Evolutionary conservation across 768 basidiomycete species (phyloP).

Genomic region (Trametes elegans): DNA sequence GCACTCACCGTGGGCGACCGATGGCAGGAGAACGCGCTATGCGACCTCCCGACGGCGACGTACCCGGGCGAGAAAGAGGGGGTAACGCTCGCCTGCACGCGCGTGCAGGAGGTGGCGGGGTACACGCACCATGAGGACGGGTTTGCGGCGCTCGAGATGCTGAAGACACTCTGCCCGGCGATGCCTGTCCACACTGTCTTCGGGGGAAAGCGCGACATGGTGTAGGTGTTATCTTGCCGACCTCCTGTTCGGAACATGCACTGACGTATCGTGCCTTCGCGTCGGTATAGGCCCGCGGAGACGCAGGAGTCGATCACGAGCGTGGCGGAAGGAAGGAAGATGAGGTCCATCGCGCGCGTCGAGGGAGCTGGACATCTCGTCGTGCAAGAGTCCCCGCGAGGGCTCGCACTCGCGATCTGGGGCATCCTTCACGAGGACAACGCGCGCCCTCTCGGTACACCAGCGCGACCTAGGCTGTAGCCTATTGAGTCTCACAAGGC

Average conservation of each 20-base stretch:
- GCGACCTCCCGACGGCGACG: constrained; percentile 20
- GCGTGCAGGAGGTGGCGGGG: constrained; percentile 19
- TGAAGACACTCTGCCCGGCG: constrained; percentile 7
- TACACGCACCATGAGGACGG: constrained; percentile 17
- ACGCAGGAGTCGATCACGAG: neutral
- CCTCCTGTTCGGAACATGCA: too few species aligned
- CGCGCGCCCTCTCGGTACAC: too few species aligned
- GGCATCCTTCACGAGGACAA: constrained; percentile 5
- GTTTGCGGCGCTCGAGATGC: constrained; percentile 2
- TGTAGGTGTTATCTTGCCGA: too few species aligned
- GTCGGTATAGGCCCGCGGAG: neutral
- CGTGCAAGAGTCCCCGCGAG: constrained; percentile 1
- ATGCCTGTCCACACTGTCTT: constrained; percentile 24
- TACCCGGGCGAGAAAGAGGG: constrained; percentile 25
- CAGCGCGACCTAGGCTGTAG: too few species aligned
- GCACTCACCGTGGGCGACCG: neutral
- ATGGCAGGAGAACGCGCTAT: constrained; percentile 11
- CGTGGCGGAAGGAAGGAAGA: neutral
- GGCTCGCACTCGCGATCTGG: constrained; percentile 2
- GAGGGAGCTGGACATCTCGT: neutral
- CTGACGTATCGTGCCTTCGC: too few species aligned
- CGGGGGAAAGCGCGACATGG: neutral
- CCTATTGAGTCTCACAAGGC: too few species aligned
- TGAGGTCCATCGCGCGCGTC: neutral
- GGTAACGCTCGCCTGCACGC: constrained; percentile 25